A percentile compares a stretch with the other conserved stretches of the same genome.
Conservation (phyloP, 495 filamentous ascomycete genomes). For the Neurospora sp. region DNA sequence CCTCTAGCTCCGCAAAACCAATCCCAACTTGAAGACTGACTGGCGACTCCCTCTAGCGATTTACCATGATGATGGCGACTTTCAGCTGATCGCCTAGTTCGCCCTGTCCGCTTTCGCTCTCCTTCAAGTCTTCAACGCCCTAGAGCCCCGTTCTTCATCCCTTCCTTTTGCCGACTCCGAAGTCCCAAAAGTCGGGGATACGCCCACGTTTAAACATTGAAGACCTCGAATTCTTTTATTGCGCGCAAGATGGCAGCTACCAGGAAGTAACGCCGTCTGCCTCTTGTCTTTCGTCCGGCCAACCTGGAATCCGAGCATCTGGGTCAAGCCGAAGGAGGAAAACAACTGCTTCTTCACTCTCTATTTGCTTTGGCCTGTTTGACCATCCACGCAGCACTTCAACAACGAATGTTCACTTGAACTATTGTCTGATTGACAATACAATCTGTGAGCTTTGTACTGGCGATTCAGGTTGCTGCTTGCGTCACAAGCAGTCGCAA, state of each 20-base stretch:
- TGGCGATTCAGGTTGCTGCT: not conserved
- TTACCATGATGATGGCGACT: not conserved
- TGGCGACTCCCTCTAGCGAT: not conserved
- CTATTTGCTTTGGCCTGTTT: not conserved
- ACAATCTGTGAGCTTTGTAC: not conserved
- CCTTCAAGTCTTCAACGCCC: not conserved
- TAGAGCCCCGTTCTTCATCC: not conserved
- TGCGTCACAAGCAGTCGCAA: not conserved
- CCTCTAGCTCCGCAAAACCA: not conserved
- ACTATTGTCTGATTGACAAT: not conserved
- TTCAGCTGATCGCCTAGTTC: not conserved
- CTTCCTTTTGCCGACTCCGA: not conserved
- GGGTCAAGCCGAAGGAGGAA: not conserved
- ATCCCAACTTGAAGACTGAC: not conserved
- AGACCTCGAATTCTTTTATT: not conserved
- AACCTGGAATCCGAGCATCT: not conserved
- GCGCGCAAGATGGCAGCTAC: not conserved
- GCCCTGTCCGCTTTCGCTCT: not conserved
- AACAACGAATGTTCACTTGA: not conserved
- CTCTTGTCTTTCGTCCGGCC: not conserved
- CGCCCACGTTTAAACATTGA: not conserved
- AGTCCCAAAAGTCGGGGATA: not conserved
- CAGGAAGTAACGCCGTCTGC: not conserved
- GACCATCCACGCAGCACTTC: not conserved
- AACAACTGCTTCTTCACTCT: not conserved